Conservation (phyloP, 2,329 filamentous ascomycete genomes). For the Ophiostoma sp. region DNA sequence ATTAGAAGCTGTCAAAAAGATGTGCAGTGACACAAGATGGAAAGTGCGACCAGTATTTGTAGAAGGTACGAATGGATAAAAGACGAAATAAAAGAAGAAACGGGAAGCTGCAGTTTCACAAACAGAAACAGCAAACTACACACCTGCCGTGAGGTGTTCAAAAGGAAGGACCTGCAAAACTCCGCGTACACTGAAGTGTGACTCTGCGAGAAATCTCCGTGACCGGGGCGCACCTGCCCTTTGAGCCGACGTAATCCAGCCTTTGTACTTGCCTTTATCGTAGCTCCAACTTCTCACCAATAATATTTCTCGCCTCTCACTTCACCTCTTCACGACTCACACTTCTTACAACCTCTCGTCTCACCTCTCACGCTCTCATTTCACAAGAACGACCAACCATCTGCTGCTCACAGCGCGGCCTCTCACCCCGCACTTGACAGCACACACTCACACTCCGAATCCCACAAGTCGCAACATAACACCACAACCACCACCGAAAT, state of each 20-base stretch:
- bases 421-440: neutral
- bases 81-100: neutral
- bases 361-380: neutral
- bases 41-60: neutral
- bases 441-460: neutral
- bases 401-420: neutral
- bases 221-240: neutral
- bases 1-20: neutral
- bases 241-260: constrained; percentile 1
- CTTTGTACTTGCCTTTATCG: neutral
- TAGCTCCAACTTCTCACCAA: neutral
- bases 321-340: neutral
- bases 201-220: neutral
- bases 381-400: neutral
- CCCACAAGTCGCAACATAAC: neutral
- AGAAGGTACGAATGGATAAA: neutral
- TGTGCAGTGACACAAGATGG: neutral
- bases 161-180: neutral
- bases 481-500: constrained; percentile 16
- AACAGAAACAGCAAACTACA: neutral
- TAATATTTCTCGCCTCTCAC: neutral
- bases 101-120: neutral
- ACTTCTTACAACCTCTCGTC: neutral
- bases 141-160: neutral
- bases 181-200: neutral